These are phyloP conservation scores for Wickerhamomyces strasburgensis DNA, from an alignment of 805 yeast genomes.

Conservation along the genomic window DNA sequence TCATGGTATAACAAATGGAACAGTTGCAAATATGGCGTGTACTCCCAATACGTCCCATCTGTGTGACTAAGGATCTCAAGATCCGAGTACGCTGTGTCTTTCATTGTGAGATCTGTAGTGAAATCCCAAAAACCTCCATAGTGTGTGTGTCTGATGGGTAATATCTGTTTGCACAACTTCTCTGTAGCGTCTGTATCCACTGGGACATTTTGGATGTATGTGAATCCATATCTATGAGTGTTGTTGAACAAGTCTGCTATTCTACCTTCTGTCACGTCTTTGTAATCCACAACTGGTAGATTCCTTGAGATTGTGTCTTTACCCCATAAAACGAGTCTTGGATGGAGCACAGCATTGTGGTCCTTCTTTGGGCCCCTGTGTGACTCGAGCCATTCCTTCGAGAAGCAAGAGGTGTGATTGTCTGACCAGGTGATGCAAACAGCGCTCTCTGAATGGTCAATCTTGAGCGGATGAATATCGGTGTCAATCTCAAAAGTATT, in stretches of 20 bases:
- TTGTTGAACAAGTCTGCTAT: slow-evolving; percentile 17
- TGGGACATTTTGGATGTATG: slow-evolving; percentile 58
- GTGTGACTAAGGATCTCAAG: slow-evolving; percentile 61
- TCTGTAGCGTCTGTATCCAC: slow-evolving; percentile 55
- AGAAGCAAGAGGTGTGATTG: slow-evolving; percentile 16
- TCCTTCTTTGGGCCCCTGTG: slow-evolving; percentile 12
- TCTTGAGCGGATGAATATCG: slow-evolving; percentile 20
- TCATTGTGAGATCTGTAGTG: slow-evolving; percentile 60
- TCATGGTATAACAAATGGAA: slow-evolving; percentile 63
- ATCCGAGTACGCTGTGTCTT: slow-evolving; percentile 70
- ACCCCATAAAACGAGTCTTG: slow-evolving; percentile 40
- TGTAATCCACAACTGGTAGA: slow-evolving; percentile 35
- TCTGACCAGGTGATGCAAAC: slow-evolving; percentile 13
- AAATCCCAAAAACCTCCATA: slow-evolving; percentile 83
- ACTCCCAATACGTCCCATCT: slow-evolving; percentile 72
- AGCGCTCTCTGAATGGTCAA: slow-evolving; percentile 1
- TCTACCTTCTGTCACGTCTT: slow-evolving; percentile 37
- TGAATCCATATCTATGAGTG: slow-evolving; percentile 45
- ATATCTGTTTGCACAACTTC: slow-evolving; percentile 48
- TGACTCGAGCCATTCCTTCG: slow-evolving; percentile 17
- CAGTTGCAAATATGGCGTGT: slow-evolving; percentile 66
- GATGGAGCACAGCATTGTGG: slow-evolving; percentile 33
- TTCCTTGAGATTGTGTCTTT: slow-evolving; percentile 29
- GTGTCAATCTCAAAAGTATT: slow-evolving; percentile 43
- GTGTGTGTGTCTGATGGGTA: slow-evolving; percentile 63